Base-by-base conservation (phyloP, 2,329 filamentous ascomycete genomes). In the Cercospora citrullina region DNA sequence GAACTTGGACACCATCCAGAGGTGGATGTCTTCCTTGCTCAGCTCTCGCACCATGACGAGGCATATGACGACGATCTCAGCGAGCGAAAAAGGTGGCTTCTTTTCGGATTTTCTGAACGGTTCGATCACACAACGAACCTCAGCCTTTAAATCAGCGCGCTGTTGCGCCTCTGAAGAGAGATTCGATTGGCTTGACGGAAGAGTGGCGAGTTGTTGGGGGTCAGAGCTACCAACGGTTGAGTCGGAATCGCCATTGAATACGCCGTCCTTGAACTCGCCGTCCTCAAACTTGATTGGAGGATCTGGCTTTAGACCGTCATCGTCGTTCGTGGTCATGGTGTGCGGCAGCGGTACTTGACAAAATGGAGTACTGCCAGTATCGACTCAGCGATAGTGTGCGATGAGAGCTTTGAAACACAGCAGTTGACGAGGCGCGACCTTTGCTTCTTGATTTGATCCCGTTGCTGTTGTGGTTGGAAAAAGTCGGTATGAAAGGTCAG, bases 1-100 rank as follows among this genome's bases (percentile, higher is more conserved):
- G 14, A 63, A 67, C 12, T 26, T 45, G 36, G n/a, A 10, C 33
- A 67, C 21, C 7, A 67, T 63, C 36, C 65, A 63, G 30, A 26
- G 18, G 31, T 63, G 53, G 12, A 67, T 28, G 10, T 30, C 65
- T 36, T 45, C 5, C 28, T 48, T 26, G 6, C n/a, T 36, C 26
- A 10, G 33, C 31, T 21, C n/a, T 28, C 39, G 18, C 1, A 23
- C 3, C 0, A 45, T 30, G 9, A 69, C 28, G 53, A 66, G 53
- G 30, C 55, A 61, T 61, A 69, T 67, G 39, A 64, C 57, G 18
- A 63, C 16, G 1, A 67, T 28, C 21, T 67, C 63, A 18, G 42
- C 26, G 1, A 67, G n/a, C 3, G 42, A 51, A 51, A 67, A 67
- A 18, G 65, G 68, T 9, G 68, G 64, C 4, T 28, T 23, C 16